Base-by-base conservation (phyloP, 352 stramenopile genomes). In the Pythium myriotylum region DNA sequence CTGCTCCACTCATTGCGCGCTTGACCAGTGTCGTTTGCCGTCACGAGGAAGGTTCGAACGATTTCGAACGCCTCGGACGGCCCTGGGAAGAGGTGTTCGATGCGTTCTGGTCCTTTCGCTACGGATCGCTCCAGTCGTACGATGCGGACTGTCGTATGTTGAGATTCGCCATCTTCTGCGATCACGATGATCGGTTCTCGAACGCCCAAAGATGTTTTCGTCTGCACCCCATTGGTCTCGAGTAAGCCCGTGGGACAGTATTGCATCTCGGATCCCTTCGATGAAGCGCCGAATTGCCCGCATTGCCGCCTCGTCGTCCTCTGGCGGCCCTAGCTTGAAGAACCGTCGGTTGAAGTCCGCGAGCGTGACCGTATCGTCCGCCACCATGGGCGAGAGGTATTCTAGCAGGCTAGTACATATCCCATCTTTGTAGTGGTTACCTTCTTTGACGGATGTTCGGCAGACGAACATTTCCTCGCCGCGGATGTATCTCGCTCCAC, bases 151-250 rank as follows among this genome's bases (percentile, higher is more conserved):
- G 51, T 26, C 10, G 51, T 49, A 3, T 7, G 2, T 12, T n/a
- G n/a, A n/a, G n/a, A 20, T 7, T 16, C 39, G 1, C 12, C 24
- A 0, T 5, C 24, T 32, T 59, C 51, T 1, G 37, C 16, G 37
- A 59, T 47, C 12, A 50, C 17, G 24, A 59, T 40, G 35, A 59
- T 8, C 23, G 51, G 51, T n/a, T 59, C 51, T 1, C 37, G 39
- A 24, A 40, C 26, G 39, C 6, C 22, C 23, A 26, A 59, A 39
- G 1, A 59, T 14, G 5, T 48, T 35, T 14, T n/a, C n/a, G n/a
- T n/a, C n/a, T n/a, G n/a, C n/a, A n/a, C n/a, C n/a, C n/a, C n/a
- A n/a, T n/a, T n/a, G n/a, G n/a, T n/a, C n/a, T n/a, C n/a, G n/a
- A n/a, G n/a, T n/a, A n/a, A n/a, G n/a, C n/a, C n/a, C n/a, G n/a